phyloP scores from a whole-genome alignment of 495 filamentous ascomycete genomes.

The Penicillium waksmanii region DNA sequence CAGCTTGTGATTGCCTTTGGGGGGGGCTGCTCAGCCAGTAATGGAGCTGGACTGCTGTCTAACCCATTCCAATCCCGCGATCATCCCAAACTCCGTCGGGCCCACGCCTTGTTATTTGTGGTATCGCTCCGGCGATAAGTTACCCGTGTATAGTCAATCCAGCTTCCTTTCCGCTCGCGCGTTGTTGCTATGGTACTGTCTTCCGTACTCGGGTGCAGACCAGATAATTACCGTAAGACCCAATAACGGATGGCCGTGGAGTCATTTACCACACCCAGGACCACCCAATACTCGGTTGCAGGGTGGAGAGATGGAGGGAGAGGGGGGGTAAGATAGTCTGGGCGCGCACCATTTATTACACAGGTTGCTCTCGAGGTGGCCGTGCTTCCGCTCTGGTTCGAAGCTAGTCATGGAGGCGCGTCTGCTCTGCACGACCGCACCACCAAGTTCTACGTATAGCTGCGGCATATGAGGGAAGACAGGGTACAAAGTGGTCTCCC shows the following conservation, averaged over 20 bases:
- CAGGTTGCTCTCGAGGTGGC: conserved; percentile 5
- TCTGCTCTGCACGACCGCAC: conserved; percentile 7
- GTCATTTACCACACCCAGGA: too few species aligned
- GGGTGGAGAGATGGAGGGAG: too few species aligned
- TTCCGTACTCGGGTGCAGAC: too few species aligned
- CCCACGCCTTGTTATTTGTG: conserved; percentile 4
- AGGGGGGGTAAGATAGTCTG: neutral
- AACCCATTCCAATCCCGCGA: conserved; percentile 12
- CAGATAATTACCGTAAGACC: too few species aligned
- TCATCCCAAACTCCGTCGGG: conserved; percentile 8
- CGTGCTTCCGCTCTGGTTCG: conserved; percentile 4
- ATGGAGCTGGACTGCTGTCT: conserved; percentile 1
- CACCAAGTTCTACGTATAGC: conserved; percentile 9
- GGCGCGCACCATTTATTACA: conserved; percentile 13
- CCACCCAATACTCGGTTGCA: too few species aligned
- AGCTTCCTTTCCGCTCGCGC: neutral
- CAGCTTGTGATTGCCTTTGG: conserved; percentile 4
- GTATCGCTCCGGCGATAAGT: conserved; percentile 1
- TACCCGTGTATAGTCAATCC: neutral
- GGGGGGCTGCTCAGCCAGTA: neutral
- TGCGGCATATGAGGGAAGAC: neutral
- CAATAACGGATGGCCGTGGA: too few species aligned
- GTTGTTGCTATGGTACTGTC: too few species aligned
- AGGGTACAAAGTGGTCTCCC: neutral
- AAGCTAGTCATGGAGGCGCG: conserved; percentile 3